phyloP scores from a whole-genome alignment of 2,329 filamentous ascomycete genomes.

The Akanthomyces dipterigenus region DNA sequence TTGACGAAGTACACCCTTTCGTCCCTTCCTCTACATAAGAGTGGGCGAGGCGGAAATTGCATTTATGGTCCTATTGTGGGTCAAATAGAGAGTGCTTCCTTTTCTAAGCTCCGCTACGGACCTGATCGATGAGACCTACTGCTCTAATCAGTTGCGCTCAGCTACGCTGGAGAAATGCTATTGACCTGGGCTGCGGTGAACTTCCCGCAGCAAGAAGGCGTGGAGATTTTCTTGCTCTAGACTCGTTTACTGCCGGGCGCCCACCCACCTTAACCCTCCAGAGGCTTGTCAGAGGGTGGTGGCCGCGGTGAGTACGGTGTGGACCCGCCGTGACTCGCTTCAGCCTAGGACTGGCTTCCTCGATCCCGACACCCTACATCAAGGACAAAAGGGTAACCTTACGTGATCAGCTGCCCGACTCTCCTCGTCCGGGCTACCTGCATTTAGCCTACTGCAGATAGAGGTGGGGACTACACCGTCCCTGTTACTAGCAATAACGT shows the following conservation, averaged over 20 bases:
- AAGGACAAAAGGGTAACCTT: too few species aligned
- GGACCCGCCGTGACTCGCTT: too few species aligned
- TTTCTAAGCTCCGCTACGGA: background rate
- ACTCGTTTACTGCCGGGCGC: background rate
- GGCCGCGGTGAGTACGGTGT: too few species aligned
- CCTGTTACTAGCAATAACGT: too few species aligned
- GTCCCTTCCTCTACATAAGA: background rate
- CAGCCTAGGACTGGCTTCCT: too few species aligned
- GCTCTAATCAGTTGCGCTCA: background rate
- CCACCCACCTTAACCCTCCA: background rate
- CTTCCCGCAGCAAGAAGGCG: background rate
- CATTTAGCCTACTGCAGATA: too few species aligned
- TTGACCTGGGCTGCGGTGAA: background rate
- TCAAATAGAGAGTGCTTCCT: background rate
- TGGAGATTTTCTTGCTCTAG: background rate
- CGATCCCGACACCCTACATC: too few species aligned
- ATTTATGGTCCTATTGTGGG: background rate
- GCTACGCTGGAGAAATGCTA: background rate
- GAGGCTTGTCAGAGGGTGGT: too few species aligned
- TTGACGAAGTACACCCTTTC: background rate
- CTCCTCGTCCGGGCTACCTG: too few species aligned
- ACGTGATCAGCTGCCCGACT: too few species aligned
- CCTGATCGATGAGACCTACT: background rate
- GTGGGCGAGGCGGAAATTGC: background rate
- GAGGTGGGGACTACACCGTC: too few species aligned